Conservation (phyloP, 805 yeast species). For the Candida silvicultrix region DNA sequence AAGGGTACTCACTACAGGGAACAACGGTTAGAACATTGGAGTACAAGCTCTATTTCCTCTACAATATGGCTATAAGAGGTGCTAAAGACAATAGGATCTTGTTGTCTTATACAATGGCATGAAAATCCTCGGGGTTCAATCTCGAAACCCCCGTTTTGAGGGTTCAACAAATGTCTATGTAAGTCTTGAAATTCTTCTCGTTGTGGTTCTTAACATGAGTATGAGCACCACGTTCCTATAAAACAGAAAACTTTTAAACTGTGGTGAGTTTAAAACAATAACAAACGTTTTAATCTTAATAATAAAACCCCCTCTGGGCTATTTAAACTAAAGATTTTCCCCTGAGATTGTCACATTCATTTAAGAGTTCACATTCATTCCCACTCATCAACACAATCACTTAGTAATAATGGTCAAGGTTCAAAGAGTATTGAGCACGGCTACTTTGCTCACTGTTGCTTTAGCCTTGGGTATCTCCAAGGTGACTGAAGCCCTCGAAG, state of each 20-base stretch:
- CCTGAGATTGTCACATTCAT: not conserved
- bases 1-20: no score
- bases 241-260: not conserved
- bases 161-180: no score
- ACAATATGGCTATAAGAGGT: no score
- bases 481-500: slow-evolving; percentile 10
- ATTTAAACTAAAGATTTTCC: no score
- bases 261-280: no score
- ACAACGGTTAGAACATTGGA: no score
- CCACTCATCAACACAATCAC: not conserved
- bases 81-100: no score
- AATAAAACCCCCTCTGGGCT: not conserved
- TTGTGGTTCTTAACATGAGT: not conserved
- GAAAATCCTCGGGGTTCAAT: no score
- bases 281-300: no score
- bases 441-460: not conserved
- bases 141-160: no score
- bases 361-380: not conserved
- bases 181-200: not conserved
- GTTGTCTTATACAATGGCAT: no score
- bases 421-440: not conserved
- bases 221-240: not conserved
- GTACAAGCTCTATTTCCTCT: no score
- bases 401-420: not conserved
- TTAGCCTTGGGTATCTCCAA: slow-evolving; percentile 15